Percentiles rank a stretch among this genome's conserved stretches.
These are phyloP conservation scores for Pyrenophora tritici-repentis DNA, from an alignment of 2,329 filamentous ascomycete genomes.

Conservation along the genomic window DNA sequence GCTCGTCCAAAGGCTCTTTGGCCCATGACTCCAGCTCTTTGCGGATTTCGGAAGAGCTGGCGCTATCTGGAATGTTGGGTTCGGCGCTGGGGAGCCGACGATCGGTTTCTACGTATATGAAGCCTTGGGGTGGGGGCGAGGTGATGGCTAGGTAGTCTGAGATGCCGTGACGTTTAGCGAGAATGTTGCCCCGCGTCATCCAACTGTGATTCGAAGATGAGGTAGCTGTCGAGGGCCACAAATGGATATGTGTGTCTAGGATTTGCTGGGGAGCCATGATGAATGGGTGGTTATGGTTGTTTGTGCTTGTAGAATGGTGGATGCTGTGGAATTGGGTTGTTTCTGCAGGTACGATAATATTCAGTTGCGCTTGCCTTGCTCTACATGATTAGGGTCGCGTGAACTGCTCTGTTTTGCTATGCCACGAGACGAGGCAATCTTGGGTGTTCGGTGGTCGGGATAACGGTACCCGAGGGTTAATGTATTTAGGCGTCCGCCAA, in stretches of 20 bases:
- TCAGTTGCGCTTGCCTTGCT: background rate
- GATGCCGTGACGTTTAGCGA: conserved; percentile 68
- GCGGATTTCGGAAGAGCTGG: conserved; percentile 5
- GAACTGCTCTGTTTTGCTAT: conserved; percentile 1
- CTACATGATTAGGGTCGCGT: background rate
- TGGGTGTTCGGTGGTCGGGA: conserved; percentile 8
- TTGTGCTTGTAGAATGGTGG: background rate
- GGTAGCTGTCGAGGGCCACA: conserved; percentile 70
- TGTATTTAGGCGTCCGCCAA: background rate
- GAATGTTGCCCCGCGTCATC: conserved; percentile 61
- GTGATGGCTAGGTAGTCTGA: conserved; percentile 59
- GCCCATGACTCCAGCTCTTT: conserved; percentile 60
- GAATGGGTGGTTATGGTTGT: background rate
- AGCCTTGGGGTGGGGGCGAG: conserved; percentile 55
- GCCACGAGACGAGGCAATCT: background rate
- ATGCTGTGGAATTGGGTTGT: background rate
- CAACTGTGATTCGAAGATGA: conserved; percentile 70
- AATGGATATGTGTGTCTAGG: conserved; percentile 90
- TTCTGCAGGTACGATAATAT: background rate
- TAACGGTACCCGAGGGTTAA: conserved; percentile 5
- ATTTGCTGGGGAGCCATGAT: conserved; percentile 52
- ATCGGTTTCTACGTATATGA: conserved; percentile 84
- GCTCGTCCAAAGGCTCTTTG: conserved; percentile 70
- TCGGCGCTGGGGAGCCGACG: conserved; percentile 50
- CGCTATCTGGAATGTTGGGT: conserved; percentile 6